Evolutionary conservation across 73 alveolate genomes (phyloP), one percentile per base, ranked within the genome.

Genomic region (Tetrahymena elliotti): DNA sequence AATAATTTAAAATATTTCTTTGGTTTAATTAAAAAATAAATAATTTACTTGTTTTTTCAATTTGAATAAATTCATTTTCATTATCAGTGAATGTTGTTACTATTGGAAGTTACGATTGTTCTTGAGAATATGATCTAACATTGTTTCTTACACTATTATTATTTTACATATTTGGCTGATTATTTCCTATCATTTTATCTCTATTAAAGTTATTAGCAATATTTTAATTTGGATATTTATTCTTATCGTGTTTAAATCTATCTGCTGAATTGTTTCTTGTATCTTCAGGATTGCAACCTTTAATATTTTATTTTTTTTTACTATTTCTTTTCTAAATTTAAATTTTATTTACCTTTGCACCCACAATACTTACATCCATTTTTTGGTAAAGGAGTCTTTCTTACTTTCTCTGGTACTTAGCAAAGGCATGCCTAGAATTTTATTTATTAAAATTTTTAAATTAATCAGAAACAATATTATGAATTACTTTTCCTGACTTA

Each of bases 321-420:
- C 2, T 68, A 18, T 24, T 27, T 8, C 3, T 12, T 68, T 3
- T 22, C 1, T 11, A 16, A 31, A 0, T 1, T 68, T n/a, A 1
- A 68, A n/a, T n/a, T n/a, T 47, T 47, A 68, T 22, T 68, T 68
- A 68, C 99, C 99, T 93, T 96, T 94, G 38, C 99, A 97, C 20
- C 98, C 98, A 68, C 99, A 97, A 53, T 95, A 96, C 83, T 97
- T 97, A 93, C 99, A 97, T 36, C 99, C 99, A 83, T 88, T 94
- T 41, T 94, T 96, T 24, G 98, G 98, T 33, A 97, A 84, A 22
- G 95, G 84, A 41, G 97, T 96, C 94, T 97, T 96, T 96, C 99
- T 97, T 84, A 97, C 96, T n/a, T 93, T 93, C 54, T 96, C 95
- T 8, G 99, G 99, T 7, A 98, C 99, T 98, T 96, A 97, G 68